These are phyloP conservation scores for Peronospora tabacina DNA, from an alignment of 352 stramenopile species.

Conservation along the genomic window DNA sequence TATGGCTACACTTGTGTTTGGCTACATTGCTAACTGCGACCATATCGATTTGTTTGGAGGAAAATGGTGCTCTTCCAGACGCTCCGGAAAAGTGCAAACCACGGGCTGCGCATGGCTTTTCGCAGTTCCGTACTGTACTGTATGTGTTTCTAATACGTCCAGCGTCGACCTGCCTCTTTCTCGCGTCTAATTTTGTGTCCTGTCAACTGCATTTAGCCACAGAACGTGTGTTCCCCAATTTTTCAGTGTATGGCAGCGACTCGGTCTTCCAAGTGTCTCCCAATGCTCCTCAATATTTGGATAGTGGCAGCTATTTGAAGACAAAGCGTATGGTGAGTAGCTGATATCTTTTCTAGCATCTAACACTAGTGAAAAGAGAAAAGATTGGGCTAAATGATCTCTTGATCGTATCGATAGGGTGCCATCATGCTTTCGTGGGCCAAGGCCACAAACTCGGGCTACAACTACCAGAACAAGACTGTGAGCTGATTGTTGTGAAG, in stretches of 20 bases:
- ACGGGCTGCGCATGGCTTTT: constrained; percentile 14
- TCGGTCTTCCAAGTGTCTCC: constrained; percentile 70
- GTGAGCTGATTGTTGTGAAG: constrained; percentile 21
- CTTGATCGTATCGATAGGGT: constrained; percentile 33
- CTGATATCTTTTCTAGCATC: not conserved
- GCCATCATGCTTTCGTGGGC: constrained; percentile 82
- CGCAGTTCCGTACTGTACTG: constrained; percentile 25
- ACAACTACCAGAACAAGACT: constrained; percentile 80
- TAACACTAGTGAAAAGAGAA: not conserved
- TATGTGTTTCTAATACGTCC: constrained; percentile 9
- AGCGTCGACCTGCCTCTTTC: not conserved
- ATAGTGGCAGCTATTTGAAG: constrained; percentile 67
- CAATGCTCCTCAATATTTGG: constrained; percentile 55
- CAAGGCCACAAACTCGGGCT: constrained; percentile 54
- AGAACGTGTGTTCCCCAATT: constrained; percentile 69
- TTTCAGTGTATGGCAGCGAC: constrained; percentile 63
- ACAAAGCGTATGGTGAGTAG: constrained; percentile 59
- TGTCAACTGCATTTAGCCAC: constrained; percentile 24
- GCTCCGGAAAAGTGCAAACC: constrained; percentile 24
- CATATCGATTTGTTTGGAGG: constrained; percentile 7
- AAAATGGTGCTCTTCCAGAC: constrained; percentile 31
- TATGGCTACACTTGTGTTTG: constrained; percentile 16
- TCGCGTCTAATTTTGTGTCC: constrained; percentile 7
- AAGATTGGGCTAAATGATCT: constrained; percentile 5
- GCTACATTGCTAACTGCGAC: constrained; percentile 12